These are phyloP conservation scores for Cyberlindnera euphorbiiphila DNA, from an alignment of 805 yeast genomes.

Conservation along the genomic window DNA sequence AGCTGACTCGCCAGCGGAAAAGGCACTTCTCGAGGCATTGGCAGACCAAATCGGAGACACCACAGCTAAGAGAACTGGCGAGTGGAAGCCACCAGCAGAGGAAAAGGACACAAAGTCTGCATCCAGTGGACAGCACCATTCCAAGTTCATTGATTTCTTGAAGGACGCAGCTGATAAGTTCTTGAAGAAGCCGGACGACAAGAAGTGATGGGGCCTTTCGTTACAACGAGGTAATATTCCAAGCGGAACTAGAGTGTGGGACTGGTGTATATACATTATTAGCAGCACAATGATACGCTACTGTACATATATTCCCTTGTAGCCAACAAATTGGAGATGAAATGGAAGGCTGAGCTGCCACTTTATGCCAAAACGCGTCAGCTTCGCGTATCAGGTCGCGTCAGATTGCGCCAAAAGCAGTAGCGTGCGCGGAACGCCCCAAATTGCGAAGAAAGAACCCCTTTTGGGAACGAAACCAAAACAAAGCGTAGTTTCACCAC, in stretches of 20 bases:
- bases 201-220: slow-evolving; percentile 6
- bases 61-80: slow-evolving; percentile 60
- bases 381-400: slow-evolving; percentile 7
- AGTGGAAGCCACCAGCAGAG: slow-evolving; percentile 15
- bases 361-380: neutral
- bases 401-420: slow-evolving; percentile 1
- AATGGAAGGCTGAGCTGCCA: too few relatives aligned
- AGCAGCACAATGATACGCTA: too few relatives aligned
- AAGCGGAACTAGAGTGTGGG: too few relatives aligned
- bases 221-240: neutral
- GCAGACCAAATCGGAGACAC: slow-evolving; percentile 87
- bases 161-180: slow-evolving; percentile 20
- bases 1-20: slow-evolving; percentile 81
- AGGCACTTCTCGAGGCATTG: slow-evolving; percentile 85
- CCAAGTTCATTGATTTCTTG: slow-evolving; percentile 17
- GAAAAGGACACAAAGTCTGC: neutral
- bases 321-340: too few relatives aligned
- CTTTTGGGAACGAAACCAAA: slow-evolving; percentile 12
- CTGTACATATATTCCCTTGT: too few relatives aligned
- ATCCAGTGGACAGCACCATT: slow-evolving; percentile 12
- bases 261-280: neutral
- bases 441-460: too few relatives aligned
- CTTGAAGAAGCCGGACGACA: slow-evolving; percentile 13
- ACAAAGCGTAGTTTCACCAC: slow-evolving; percentile 7
- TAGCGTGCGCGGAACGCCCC: too few relatives aligned